phyloP scores from a whole-genome alignment of 2,329 filamentous ascomycete genomes.

The Phialophora tarda region DNA sequence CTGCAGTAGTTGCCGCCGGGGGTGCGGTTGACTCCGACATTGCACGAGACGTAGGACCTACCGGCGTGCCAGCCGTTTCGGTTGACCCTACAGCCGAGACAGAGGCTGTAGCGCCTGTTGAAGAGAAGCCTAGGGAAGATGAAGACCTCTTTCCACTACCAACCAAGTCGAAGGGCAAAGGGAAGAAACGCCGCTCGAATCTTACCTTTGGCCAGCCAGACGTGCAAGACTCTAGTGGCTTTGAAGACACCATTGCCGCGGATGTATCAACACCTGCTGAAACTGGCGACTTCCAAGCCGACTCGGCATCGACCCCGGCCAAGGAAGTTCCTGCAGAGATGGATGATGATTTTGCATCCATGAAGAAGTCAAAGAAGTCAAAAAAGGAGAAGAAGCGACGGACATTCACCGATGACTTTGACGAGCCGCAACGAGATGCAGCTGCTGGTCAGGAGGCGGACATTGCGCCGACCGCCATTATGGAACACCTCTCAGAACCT shows the following conservation, averaged over 20 bases:
- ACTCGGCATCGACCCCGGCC: not conserved
- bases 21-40: not conserved
- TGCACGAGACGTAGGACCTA: not conserved
- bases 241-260: not conserved
- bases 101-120: not conserved
- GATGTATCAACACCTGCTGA: not conserved
- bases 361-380: constrained; percentile 40
- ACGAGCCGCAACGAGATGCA: not conserved
- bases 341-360: constrained; percentile 11
- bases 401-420: constrained; percentile 9
- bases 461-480: not conserved
- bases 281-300: not conserved
- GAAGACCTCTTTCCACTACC: constrained; percentile 15
- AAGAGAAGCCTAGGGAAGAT: constrained; percentile 14
- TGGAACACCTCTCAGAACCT: not conserved
- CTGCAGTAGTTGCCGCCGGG: not conserved
- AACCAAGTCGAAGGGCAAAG: constrained; percentile 34
- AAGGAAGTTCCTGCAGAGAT: constrained; percentile 7
- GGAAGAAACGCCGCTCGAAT: constrained; percentile 32
- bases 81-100: not conserved
- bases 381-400: constrained; percentile 37
- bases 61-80: not conserved
- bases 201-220: constrained; percentile 19
- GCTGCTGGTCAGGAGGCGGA: not conserved
- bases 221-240: not conserved